Conservation (phyloP, 345 rosid species). For the Orychophragmus violaceus region DNA sequence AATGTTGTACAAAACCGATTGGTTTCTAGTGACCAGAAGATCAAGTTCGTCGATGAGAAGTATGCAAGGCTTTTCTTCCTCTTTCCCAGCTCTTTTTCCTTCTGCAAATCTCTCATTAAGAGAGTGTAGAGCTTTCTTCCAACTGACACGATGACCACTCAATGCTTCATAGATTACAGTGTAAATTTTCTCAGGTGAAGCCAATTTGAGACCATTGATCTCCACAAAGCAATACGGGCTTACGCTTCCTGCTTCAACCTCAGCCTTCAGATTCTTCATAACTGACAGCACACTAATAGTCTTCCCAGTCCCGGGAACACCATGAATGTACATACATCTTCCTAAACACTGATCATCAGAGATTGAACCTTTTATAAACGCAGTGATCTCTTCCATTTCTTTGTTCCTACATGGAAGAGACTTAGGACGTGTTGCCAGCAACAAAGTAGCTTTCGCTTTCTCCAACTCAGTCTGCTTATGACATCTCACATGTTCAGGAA, state of each 20-base stretch:
- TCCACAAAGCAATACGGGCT: slow-evolving; percentile 86
- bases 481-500: slow-evolving; percentile 84
- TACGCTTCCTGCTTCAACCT: slow-evolving; percentile 70
- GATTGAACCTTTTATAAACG: slow-evolving; percentile 79
- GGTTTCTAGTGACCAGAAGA: slow-evolving; percentile 91
- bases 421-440: slow-evolving; percentile 80
- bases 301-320: slow-evolving; percentile 99
- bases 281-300: slow-evolving; percentile 83
- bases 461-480: slow-evolving; percentile 85
- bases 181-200: slow-evolving; percentile 89
- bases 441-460: slow-evolving; percentile 74
- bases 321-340: slow-evolving; percentile 86
- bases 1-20: slow-evolving; percentile 85
- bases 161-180: slow-evolving; percentile 84
- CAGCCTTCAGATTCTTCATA: slow-evolving; percentile 74
- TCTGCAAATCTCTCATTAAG: slow-evolving; percentile 75
- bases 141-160: slow-evolving; percentile 79
- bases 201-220: slow-evolving; percentile 89
- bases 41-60: slow-evolving; percentile 97
- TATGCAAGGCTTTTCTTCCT: slow-evolving; percentile 70
- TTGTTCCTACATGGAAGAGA: slow-evolving; percentile 83
- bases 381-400: slow-evolving; percentile 85
- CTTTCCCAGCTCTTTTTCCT: slow-evolving; percentile 53
- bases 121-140: slow-evolving; percentile 88
- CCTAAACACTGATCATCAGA: slow-evolving; percentile 87